These are phyloP conservation scores for Phytopythium oedochilum DNA, from an alignment of 352 stramenopile genomes.

Conservation along the genomic window DNA sequence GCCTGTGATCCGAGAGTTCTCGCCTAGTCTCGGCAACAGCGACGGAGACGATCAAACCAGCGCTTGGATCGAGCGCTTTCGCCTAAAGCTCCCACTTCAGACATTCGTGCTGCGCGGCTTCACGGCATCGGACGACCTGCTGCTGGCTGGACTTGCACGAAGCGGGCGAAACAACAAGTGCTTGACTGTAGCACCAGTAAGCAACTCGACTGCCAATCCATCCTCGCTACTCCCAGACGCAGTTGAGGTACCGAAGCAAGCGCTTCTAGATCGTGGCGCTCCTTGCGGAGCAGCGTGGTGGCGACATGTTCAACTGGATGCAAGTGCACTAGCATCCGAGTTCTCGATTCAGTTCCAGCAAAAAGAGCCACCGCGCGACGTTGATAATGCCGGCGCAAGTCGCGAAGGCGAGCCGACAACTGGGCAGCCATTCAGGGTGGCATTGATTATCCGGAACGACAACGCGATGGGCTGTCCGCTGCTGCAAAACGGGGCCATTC, in stretches of 20 bases:
- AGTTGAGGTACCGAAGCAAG: background rate
- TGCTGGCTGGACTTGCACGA: constrained; percentile 17
- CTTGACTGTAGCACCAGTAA: constrained; percentile 12
- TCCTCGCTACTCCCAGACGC: background rate
- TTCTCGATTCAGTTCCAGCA: constrained; percentile 30
- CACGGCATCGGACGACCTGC: constrained; percentile 21
- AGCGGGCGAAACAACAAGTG: constrained; percentile 20
- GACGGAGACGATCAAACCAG: constrained; percentile 21
- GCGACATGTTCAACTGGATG: constrained; percentile 37
- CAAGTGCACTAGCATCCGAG: constrained; percentile 31
- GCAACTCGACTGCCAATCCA: background rate
- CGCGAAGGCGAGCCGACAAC: background rate
- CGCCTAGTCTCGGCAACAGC: constrained; percentile 1
- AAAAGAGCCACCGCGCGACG: background rate
- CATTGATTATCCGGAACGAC: constrained; percentile 38
- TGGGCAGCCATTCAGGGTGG: background rate
- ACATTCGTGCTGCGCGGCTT: constrained; percentile 50
- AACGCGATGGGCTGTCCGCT: constrained; percentile 14
- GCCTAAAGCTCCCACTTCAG: constrained; percentile 52
- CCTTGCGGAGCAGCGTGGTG: constrained; percentile 39
- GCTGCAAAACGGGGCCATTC: constrained; percentile 31
- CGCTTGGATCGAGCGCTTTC: constrained; percentile 29
- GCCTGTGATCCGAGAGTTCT: constrained; percentile 44
- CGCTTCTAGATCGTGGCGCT: background rate
- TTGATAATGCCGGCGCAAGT: constrained; percentile 10